Evolutionary conservation across 768 basidiomycete species (phyloP).

Genomic region (Amanita rimosa): DNA sequence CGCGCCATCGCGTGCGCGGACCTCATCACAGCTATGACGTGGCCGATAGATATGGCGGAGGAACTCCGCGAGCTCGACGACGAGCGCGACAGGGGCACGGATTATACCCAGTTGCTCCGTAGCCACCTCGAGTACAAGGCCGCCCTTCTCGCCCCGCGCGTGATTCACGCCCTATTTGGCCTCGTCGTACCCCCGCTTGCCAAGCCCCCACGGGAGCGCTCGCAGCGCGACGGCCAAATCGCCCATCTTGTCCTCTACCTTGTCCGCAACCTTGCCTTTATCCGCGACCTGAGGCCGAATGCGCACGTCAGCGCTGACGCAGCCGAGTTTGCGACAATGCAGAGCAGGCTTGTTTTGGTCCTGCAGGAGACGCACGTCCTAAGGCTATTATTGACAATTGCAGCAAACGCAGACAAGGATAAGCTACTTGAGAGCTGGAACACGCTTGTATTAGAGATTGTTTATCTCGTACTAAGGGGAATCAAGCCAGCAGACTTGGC

Average conservation of each 20-base stretch:
- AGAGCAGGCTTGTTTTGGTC: conserved; percentile 62
- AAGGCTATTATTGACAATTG: conserved; percentile 75
- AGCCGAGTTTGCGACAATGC: conserved; percentile 67
- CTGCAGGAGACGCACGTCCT: conserved; percentile 65
- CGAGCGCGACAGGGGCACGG: conserved; percentile 66
- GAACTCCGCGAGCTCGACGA: conserved; percentile 91
- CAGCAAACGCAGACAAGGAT: conserved; percentile 65
- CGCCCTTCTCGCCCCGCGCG: conserved; percentile 54
- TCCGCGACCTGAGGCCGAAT: conserved; percentile 74
- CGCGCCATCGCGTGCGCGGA: conserved; percentile 78
- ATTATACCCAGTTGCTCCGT: conserved; percentile 75
- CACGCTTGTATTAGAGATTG: conserved; percentile 83
- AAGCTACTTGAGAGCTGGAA: conserved; percentile 81
- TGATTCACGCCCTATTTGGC: conserved; percentile 60
- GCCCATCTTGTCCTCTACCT: conserved; percentile 84
- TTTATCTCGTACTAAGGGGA: conserved; percentile 83
- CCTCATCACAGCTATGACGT: conserved; percentile 93
- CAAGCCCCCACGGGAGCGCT: conserved; percentile 55
- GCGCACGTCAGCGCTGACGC: conserved; percentile 66
- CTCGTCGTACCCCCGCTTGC: conserved; percentile 73
- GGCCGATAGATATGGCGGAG: conserved; percentile 94
- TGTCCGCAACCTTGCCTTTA: conserved; percentile 88
- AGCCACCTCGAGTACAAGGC: conserved; percentile 90
- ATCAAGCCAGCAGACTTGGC: conserved; percentile 51
- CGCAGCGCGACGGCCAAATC: conserved; percentile 74